Evolutionary conservation across 2,329 filamentous ascomycete genomes (phyloP).

Genomic region (Dactylonectria macrodidyma): DNA sequence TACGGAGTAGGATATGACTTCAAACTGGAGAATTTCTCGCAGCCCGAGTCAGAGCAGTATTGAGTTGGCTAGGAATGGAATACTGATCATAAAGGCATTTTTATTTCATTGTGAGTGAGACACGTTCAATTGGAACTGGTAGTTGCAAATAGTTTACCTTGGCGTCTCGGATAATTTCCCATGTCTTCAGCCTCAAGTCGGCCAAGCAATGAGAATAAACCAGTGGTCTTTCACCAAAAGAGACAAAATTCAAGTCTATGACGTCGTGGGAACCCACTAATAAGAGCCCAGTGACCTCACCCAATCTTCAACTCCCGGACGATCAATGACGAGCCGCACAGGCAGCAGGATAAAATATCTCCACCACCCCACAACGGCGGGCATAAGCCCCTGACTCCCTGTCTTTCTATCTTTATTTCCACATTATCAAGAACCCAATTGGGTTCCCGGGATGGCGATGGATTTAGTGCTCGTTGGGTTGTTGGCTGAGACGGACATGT

Average conservation of each 20-base stretch:
- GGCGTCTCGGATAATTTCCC: too few species aligned
- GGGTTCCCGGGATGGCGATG: background rate
- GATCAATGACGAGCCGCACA: slow-evolving; percentile 17
- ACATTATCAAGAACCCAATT: slow-evolving; percentile 12
- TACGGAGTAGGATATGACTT: slow-evolving; percentile 18
- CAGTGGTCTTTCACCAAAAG: background rate
- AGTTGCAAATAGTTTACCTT: background rate
- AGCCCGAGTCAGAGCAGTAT: slow-evolving; percentile 8
- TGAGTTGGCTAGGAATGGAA: background rate
- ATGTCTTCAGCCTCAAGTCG: background rate
- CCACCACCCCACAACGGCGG: slow-evolving; percentile 25
- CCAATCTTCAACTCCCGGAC: slow-evolving; percentile 7
- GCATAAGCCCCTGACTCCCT: slow-evolving; percentile 17
- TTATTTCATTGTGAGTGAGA: background rate
- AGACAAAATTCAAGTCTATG: background rate
- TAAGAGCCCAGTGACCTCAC: background rate
- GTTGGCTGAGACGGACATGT: too few species aligned
- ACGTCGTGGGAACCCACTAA: background rate
- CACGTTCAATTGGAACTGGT: background rate
- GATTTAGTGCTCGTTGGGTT: too few species aligned
- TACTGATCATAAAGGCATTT: background rate
- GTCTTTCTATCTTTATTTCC: slow-evolving; percentile 24
- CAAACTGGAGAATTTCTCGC: slow-evolving; percentile 1
- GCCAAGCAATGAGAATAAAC: background rate
- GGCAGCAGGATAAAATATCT: slow-evolving; percentile 32